Evolutionary conservation across 202 grass and related monocot species (phyloP).

Genomic region (Saccharum hybrid): DNA sequence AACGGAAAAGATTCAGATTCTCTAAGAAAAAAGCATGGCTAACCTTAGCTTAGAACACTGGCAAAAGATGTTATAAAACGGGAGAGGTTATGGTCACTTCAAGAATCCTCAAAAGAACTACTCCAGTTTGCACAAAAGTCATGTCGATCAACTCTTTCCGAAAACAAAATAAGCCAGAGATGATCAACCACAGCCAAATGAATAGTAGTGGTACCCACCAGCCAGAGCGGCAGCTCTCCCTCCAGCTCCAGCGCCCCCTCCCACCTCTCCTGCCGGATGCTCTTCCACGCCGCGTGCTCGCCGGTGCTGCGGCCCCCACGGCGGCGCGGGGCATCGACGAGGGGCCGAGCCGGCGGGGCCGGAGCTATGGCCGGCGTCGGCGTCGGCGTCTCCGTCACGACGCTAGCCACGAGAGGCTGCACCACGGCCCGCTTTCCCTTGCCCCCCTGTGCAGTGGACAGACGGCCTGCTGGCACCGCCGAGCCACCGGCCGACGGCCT

Average conservation of each 20-base stretch:
- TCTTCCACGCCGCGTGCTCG: slow-evolving; percentile 84
- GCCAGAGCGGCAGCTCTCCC: slow-evolving; percentile 82
- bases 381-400: slow-evolving; percentile 50
- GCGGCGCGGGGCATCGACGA: slow-evolving; percentile 44
- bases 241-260: slow-evolving; percentile 68
- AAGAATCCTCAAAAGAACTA: slow-evolving; percentile 33
- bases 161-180: not conserved
- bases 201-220: slow-evolving; percentile 53
- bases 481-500: not conserved
- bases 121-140: not conserved
- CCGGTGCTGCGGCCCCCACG: slow-evolving; percentile 36
- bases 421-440: slow-evolving; percentile 44
- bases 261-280: slow-evolving; percentile 88
- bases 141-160: not conserved
- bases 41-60: slow-evolving; percentile 50
- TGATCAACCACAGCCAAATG: not conserved
- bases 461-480: slow-evolving; percentile 18
- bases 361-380: not conserved
- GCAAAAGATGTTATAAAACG: slow-evolving; percentile 21
- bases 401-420: slow-evolving; percentile 45
- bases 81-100: slow-evolving; percentile 34
- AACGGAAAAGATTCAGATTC: slow-evolving; percentile 60
- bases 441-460: not conserved
- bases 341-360: slow-evolving; percentile 18
- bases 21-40: slow-evolving; percentile 41